Evolutionary conservation across 495 filamentous ascomycete species (phyloP).

Genomic region (Cercophora samala): DNA sequence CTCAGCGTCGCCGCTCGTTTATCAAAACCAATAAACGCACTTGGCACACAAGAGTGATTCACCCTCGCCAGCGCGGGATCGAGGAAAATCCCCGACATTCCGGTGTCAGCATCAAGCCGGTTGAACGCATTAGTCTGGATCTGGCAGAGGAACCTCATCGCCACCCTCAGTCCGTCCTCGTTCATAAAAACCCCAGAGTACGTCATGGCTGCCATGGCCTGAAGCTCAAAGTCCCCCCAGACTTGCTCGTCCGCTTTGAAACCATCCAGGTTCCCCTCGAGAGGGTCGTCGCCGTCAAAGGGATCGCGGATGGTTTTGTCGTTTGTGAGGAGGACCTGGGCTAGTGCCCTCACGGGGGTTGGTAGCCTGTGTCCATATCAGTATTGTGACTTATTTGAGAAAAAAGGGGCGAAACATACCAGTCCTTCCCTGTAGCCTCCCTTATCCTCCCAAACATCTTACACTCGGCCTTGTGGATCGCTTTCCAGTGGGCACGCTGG

Average conservation of each 20-base stretch:
- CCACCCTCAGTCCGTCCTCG: slow-evolving; percentile 4
- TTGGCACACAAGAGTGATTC: slow-evolving; percentile 55
- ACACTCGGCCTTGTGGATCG: slow-evolving; percentile 52
- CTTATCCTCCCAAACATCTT: slow-evolving; percentile 37
- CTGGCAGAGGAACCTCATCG: slow-evolving; percentile 26
- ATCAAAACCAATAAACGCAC: slow-evolving; percentile 47
- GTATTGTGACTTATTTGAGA: background rate
- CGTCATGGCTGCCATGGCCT: slow-evolving; percentile 43
- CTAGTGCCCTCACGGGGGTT: slow-evolving; percentile 45
- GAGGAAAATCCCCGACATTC: slow-evolving; percentile 40
- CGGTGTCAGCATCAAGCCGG: slow-evolving; percentile 38
- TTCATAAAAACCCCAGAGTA: slow-evolving; percentile 27
- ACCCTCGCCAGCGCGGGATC: slow-evolving; percentile 47
- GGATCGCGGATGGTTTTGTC: slow-evolving; percentile 24
- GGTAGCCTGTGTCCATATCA: slow-evolving; percentile 31
- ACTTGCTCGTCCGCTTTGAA: slow-evolving; percentile 23
- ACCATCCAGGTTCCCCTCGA: slow-evolving; percentile 40
- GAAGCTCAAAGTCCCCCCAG: slow-evolving; percentile 45
- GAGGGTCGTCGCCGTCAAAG: slow-evolving; percentile 23
- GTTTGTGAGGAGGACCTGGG: slow-evolving; percentile 36
- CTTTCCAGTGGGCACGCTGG: slow-evolving; percentile 56
- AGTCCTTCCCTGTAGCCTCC: slow-evolving; percentile 23
- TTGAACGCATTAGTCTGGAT: slow-evolving; percentile 49
- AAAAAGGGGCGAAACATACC: background rate
- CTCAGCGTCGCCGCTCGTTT: slow-evolving; percentile 42